Evolutionary conservation across 345 rosid species (phyloP).

Genomic region (Dipteronia dyeriana): DNA sequence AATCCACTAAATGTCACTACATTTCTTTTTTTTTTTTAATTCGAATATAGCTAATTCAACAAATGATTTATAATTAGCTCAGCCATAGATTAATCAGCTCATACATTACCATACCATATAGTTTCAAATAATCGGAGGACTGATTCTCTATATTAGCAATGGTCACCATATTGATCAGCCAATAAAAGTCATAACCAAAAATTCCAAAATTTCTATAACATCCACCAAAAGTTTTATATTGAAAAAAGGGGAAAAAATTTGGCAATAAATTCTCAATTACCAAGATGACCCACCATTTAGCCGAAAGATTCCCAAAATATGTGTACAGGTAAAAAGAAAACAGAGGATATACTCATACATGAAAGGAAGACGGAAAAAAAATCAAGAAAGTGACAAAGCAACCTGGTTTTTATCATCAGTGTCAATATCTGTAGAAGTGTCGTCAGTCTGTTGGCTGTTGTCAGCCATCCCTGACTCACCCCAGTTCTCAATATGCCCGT

Average conservation of each 20-base stretch:
- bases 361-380: conserved; percentile 17
- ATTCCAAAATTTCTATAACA: conserved; percentile 10
- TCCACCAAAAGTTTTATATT: not conserved
- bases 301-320: conserved; percentile 13
- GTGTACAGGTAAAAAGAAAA: conserved; percentile 21
- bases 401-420: conserved; percentile 87
- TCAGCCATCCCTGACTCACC: conserved; percentile 81
- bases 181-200: conserved; percentile 1
- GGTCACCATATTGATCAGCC: not conserved
- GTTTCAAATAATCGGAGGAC: not conserved
- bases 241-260: not conserved
- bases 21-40: not conserved
- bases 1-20: not conserved
- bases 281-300: conserved; percentile 37
- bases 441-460: conserved; percentile 95
- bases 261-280: conserved; percentile 24
- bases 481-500: conserved; percentile 77
- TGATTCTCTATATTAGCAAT: conserved; percentile 5
- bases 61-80: not conserved
- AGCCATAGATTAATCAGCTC: not conserved
- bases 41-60: not conserved
- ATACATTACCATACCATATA: not conserved
- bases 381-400: conserved; percentile 33
- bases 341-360: not conserved
- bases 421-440: conserved; percentile 91